Evolutionary conservation across 306 rosid genomes (phyloP), one percentile per base, ranked within the genome.

Genomic region (Malus sieversii): DNA sequence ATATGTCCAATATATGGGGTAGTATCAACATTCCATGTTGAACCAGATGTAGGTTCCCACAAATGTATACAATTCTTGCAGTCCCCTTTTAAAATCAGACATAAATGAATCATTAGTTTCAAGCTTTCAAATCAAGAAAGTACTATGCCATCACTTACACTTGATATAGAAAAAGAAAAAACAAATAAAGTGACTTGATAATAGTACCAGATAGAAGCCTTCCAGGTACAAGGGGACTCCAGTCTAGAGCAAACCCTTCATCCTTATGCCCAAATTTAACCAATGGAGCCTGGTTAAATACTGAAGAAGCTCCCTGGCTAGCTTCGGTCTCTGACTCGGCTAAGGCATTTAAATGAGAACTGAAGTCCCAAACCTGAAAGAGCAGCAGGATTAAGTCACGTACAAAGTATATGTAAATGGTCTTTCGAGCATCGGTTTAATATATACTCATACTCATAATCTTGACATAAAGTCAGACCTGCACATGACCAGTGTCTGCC

Each of bases 201-300:
- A 23, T 14, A 61, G 62, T 89, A 92, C 98, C 98, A 71, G 97
- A 92, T 55, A 89, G 76, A 75, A 95, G 93, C 89, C 96, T 87
- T 82, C 97, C 97, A 48, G 88, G 83, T 45, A 79, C 86, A 78
- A 84, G 78, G 68, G 93, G 97, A 82, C 87, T 95, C 98, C 97
- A 92, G 84, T 95, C 97, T 64, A 95, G 78, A 58, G 97, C 97
- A 76, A 85, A 95, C 72, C 98, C 98, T 89, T 95, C 98, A 66
- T 90, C 95, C 79, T 85, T 87, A 58, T 95, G 98, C 85, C 82
- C 78, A 79, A 77, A 92, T 77, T 79, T 89, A 78, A 81, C 30
- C 62, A 95, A 62, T 4, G 99, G 96, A 77, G 79, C 81, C 84
- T 91, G 97, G 74, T 71, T 92, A 73, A 79, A 86, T 75, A 85